Base-by-base conservation (phyloP, 305 asterid species). In the Lippia alba region DNA sequence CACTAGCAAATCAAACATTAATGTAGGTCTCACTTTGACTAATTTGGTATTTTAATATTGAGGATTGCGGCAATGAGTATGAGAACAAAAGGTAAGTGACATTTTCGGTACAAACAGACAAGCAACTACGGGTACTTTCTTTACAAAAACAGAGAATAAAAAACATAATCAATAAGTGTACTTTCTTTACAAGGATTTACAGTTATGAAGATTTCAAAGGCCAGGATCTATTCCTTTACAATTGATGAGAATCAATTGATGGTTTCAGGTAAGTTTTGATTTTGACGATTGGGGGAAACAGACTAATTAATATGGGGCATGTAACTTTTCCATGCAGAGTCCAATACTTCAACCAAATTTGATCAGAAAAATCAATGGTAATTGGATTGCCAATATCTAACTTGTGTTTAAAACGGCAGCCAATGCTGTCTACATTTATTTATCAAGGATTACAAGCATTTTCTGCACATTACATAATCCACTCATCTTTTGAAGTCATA, bases 321-420 rank as follows among this genome's bases (percentile, higher is more conserved):
- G 20, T 3, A 19, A 55, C 18, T 16, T 12, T 4, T 45, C 54
- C 34, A 24, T 32, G 18, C 16, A 36, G 53, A 51, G 51, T 66
- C 62, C 2, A 66, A 62, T 12, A 10, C 20, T 66, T 44, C 45
- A 62, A 62, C n/a, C 55, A 62, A 17, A 4, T 12, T 44, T 17
- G 18, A 62, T 14, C 5, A 44, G 18, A 44, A 56, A 48, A 19
- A 5, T 45, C 18, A 67, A 14, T 16, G 4, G 57, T 20, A 14
- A 67, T 12, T 67, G 32, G 65, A n/a, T 41, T 20, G 48, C 57
- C 17, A 50, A 68, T 45, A 34, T 54, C 71, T 34, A 18, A 45
- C 24, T 39, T 55, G 55, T 55, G 10, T 55, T 36, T 56, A 57
- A 0, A 4, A 44, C 15, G 55, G 16, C 41, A 41, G 20, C 54